Percentiles rank a stretch among this genome's conserved stretches.
Conservation (phyloP, 2,329 filamentous ascomycete species). For the Orbilia blumenaviensis region DNA sequence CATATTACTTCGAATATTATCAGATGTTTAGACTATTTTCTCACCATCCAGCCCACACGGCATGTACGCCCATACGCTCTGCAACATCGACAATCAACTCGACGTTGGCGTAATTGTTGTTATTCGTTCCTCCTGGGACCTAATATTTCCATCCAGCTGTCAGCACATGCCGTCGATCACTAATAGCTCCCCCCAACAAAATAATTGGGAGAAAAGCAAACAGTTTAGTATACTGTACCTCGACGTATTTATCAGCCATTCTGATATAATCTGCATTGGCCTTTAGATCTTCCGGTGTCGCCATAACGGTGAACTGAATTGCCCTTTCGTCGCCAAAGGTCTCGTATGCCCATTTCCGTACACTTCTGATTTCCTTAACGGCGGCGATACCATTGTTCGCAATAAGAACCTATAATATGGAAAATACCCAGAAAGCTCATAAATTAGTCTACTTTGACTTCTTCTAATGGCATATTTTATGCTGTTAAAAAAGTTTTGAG, state of each 20-base stretch:
- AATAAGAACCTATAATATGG: constrained; percentile 79
- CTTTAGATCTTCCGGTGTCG: constrained; percentile 94
- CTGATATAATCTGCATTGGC: constrained; percentile 99
- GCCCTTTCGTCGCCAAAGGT: constrained; percentile 97
- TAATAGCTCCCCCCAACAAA: neutral
- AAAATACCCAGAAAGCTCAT: neutral
- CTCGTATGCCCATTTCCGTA: constrained; percentile 99
- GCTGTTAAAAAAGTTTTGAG: neutral
- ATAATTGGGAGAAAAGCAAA: neutral
- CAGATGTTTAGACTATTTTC: constrained; percentile 58
- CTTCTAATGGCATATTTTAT: neutral
- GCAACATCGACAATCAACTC: constrained; percentile 98
- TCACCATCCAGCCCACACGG: constrained; percentile 98
- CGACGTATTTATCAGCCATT: constrained; percentile 99
- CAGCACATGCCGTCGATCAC: constrained; percentile 10
- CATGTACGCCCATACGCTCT: constrained; percentile 97
- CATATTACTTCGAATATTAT: neutral
- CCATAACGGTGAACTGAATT: constrained; percentile 99
- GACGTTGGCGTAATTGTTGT: constrained; percentile 99
- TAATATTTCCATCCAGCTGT: constrained; percentile 58
- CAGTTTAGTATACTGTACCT: constrained; percentile 65
- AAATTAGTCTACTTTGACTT: neutral
- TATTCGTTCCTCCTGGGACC: constrained; percentile 98
- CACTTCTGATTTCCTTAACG: constrained; percentile 98
- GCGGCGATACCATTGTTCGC: constrained; percentile 99